Conservation (phyloP, 2,329 filamentous ascomycete species). For the Diaporthe aspalathi region DNA sequence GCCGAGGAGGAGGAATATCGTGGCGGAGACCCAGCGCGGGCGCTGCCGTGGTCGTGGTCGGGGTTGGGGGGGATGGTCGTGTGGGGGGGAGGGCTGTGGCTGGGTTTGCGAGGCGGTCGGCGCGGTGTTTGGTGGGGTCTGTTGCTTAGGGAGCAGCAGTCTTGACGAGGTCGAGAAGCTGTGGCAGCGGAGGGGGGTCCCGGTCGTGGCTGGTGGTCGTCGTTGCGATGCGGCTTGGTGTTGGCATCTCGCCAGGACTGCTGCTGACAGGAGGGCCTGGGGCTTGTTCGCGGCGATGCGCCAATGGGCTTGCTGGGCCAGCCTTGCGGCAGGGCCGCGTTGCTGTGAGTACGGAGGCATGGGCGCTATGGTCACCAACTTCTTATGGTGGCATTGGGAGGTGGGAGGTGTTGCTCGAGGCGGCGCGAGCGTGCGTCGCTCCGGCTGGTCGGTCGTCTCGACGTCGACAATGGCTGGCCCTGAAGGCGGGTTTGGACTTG, state of each 20-base stretch:
- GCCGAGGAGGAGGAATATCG: constrained; percentile 56
- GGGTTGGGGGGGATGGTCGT: constrained; percentile 32
- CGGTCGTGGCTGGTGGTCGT: not conserved
- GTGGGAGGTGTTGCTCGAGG: not conserved
- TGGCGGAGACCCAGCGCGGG: constrained; percentile 45
- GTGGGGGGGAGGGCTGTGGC: not conserved
- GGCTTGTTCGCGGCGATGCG: constrained; percentile 5
- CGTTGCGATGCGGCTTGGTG: not conserved
- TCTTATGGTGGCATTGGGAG: not conserved
- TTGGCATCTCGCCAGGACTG: not conserved
- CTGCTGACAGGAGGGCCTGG: not conserved
- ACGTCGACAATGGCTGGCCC: not conserved
- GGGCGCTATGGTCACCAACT: not conserved
- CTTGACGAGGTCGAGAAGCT: constrained; percentile 20
- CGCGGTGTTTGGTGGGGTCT: not conserved
- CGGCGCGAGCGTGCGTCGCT: not conserved
- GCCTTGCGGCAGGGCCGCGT: not conserved
- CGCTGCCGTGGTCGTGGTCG: no score
- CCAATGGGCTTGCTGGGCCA: constrained; percentile 22
- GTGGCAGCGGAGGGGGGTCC: not conserved
- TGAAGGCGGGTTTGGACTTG: not conserved
- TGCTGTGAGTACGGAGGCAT: not conserved
- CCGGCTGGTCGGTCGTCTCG: not conserved
- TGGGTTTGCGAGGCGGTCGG: not conserved
- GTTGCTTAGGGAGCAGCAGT: not conserved